phyloP scores from a whole-genome alignment of 352 stramenopile genomes.

The Globisporangium lucens region DNA sequence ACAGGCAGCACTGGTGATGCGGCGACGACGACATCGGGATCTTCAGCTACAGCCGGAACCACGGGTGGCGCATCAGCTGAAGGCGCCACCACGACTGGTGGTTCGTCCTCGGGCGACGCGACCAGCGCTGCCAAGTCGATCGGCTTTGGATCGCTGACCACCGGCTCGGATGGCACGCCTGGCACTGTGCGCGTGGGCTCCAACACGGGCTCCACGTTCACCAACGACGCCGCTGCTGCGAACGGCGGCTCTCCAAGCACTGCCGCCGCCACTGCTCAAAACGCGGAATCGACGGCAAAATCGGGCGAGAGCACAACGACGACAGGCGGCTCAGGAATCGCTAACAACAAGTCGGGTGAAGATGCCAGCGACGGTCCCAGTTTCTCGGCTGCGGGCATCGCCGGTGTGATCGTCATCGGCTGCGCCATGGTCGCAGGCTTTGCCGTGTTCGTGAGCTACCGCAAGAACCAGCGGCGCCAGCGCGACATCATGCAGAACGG shows the following conservation, averaged over 20 bases:
- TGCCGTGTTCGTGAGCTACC: constrained; percentile 52
- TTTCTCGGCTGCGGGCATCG: constrained; percentile 56
- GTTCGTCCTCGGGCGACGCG: not conserved
- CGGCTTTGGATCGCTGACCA: constrained; percentile 15
- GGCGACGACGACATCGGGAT: not conserved
- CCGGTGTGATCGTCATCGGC: constrained; percentile 54
- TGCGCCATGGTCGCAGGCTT: constrained; percentile 47
- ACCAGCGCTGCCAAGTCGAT: constrained; percentile 10
- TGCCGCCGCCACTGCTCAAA: constrained; percentile 10
- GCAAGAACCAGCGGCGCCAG: constrained; percentile 74
- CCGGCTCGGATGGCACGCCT: constrained; percentile 3
- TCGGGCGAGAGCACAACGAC: not conserved
- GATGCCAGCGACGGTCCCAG: constrained; percentile 7
- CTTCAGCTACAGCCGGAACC: constrained; percentile 2
- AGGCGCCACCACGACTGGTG: not conserved
- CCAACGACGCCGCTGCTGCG: constrained; percentile 11
- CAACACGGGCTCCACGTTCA: constrained; percentile 18
- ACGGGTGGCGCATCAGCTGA: not conserved
- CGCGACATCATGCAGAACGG: constrained; percentile 75
- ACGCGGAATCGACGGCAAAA: not conserved
- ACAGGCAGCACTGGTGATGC: not conserved
- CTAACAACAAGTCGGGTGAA: constrained; percentile 34
- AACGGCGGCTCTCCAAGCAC: not conserved
- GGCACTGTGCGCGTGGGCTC: constrained; percentile 14
- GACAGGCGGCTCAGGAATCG: constrained; percentile 15